Evolutionary conservation across 257 asterid species (phyloP).

Genomic region (Solanum clarkiae): DNA sequence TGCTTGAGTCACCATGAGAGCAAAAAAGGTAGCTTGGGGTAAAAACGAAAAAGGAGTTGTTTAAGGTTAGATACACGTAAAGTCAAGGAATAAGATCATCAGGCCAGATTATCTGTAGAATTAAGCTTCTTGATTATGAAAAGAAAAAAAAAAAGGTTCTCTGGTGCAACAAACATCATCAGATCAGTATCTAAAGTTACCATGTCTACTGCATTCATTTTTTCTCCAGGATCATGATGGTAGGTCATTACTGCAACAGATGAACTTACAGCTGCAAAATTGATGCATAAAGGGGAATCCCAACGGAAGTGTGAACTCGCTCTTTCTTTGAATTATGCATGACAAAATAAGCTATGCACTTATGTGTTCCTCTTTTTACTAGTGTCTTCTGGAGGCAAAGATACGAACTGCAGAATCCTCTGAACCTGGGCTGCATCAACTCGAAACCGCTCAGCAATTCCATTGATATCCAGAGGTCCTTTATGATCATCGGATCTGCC

Average conservation of each 20-base stretch:
- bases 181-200: background rate
- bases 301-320: background rate
- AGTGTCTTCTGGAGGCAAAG: conserved; percentile 59
- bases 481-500: conserved; percentile 52
- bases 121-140: background rate
- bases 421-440: conserved; percentile 54
- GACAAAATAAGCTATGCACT: background rate
- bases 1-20: no score
- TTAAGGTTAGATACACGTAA: background rate
- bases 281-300: background rate
- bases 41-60: no score
- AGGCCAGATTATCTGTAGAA: background rate
- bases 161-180: background rate
- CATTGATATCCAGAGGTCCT: conserved; percentile 47
- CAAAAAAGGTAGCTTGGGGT: no score
- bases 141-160: background rate
- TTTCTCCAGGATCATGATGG: background rate
- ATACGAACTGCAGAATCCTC: conserved; percentile 47
- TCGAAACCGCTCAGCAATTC: conserved; percentile 48
- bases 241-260: background rate
- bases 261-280: background rate
- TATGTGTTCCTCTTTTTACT: conserved; percentile 16
- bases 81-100: background rate
- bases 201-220: background rate
- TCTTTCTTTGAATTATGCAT: background rate